These are phyloP conservation scores for Xylaria venustula DNA, from an alignment of 495 filamentous ascomycete genomes.

Conservation along the genomic window DNA sequence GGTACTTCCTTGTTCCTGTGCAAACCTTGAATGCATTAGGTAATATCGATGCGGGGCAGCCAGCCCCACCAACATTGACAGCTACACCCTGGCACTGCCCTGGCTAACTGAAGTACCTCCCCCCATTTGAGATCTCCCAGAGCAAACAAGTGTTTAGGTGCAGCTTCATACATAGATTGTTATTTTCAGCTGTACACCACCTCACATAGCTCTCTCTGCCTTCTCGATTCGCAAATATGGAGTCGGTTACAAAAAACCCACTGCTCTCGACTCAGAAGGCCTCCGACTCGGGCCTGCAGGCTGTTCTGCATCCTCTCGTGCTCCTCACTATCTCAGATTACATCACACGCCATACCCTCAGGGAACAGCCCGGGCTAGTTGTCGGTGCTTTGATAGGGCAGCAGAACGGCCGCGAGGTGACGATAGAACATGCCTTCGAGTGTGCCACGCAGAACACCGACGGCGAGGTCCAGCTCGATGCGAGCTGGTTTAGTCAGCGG, in stretches of 20 bases:
- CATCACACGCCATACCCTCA: conserved; percentile 84
- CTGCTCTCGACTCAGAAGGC: conserved; percentile 52
- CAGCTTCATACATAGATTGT: conserved; percentile 3
- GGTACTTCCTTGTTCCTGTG: too few relatives aligned
- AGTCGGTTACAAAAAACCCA: conserved; percentile 25
- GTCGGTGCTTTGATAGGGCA: conserved; percentile 86
- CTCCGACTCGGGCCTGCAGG: conserved; percentile 74
- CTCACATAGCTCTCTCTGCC: not conserved
- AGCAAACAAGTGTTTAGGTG: not conserved
- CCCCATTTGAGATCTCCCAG: not conserved
- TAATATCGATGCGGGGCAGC: not conserved
- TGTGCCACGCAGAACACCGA: conserved; percentile 53
- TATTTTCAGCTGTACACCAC: not conserved
- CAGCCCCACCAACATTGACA: not conserved
- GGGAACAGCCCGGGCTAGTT: conserved; percentile 69
- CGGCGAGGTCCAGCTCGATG: conserved; percentile 55
- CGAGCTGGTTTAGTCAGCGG: conserved; percentile 73
- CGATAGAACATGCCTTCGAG: conserved; percentile 90
- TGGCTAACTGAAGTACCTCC: too few relatives aligned
- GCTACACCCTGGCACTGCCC: not conserved
- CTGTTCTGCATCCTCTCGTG: conserved; percentile 89
- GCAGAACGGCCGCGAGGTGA: conserved; percentile 86
- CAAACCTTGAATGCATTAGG: too few relatives aligned
- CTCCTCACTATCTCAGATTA: conserved; percentile 96
- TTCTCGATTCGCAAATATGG: conserved; percentile 17